phyloP scores from a whole-genome alignment of 2,329 filamentous ascomycete genomes.

The Microsporum ferrugineum region DNA sequence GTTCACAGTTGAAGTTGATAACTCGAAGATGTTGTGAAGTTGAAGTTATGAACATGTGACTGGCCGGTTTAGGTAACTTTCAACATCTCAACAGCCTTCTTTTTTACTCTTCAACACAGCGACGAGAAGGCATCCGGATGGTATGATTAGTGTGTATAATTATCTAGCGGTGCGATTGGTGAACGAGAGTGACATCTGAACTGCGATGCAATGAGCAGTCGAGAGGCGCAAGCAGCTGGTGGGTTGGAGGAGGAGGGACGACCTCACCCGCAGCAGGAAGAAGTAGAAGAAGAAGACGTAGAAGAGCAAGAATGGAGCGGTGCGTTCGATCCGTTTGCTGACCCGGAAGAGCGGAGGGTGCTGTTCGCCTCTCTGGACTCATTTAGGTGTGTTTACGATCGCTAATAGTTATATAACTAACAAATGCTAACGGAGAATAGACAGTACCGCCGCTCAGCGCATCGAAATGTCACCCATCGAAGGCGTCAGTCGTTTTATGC shows the following conservation, averaged over 20 bases:
- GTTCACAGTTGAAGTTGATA: too few species aligned
- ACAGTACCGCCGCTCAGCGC: slow-evolving; percentile 72
- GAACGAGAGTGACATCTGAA: not conserved
- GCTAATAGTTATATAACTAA: not conserved
- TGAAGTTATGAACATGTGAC: not conserved
- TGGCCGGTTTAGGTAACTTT: not conserved
- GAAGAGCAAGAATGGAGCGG: slow-evolving; percentile 42
- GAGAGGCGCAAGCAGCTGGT: not conserved
- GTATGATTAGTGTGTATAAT: too few species aligned
- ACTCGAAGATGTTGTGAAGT: not conserved
- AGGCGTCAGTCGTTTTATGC: slow-evolving; percentile 89
- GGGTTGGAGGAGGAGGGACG: not conserved
- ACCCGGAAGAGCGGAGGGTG: slow-evolving; percentile 69
- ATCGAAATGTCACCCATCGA: slow-evolving; percentile 83
- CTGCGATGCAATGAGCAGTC: not conserved
- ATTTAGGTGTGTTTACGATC: slow-evolving; percentile 50
- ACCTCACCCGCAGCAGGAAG: not conserved
- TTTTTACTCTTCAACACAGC: too few species aligned
- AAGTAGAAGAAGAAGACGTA: not conserved
- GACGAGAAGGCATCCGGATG: too few species aligned
- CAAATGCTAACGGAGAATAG: slow-evolving; percentile 35
- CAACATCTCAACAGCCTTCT: not conserved
- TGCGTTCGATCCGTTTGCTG: slow-evolving; percentile 54
- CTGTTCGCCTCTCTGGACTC: slow-evolving; percentile 78
- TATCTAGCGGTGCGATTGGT: not conserved